phyloP scores from a whole-genome alignment of 192 early-diverging fungal species.

The Obelidium mucronatum region DNA sequence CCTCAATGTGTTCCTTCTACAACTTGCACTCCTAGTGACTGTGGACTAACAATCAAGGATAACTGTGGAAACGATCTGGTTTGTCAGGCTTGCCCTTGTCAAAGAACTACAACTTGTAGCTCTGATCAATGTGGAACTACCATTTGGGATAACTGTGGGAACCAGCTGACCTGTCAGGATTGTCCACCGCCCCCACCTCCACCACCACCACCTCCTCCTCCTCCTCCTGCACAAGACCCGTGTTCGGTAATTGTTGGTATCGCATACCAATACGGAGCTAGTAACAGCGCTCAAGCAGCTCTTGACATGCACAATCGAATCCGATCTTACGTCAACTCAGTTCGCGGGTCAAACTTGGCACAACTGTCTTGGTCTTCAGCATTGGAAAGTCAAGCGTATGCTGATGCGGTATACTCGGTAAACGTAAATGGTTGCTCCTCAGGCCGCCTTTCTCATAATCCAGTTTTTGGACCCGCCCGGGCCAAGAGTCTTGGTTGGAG shows the following conservation, averaged over 20 bases:
- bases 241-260: background rate
- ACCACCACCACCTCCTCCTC: constrained; percentile 1
- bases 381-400: constrained; percentile 4
- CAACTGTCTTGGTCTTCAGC: background rate
- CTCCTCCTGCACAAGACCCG: background rate
- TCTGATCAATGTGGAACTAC: background rate
- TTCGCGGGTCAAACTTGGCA: background rate
- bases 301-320: constrained; percentile 17
- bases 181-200: background rate
- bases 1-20: background rate
- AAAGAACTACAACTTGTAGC: too few relatives aligned
- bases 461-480: constrained; percentile 3
- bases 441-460: constrained; percentile 3
- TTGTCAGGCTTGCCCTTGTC: background rate
- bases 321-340: background rate
- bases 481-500: constrained; percentile 17
- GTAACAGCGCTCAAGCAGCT: background rate
- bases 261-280: background rate
- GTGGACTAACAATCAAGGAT: background rate
- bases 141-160: background rate
- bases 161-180: background rate
- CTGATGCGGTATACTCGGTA: constrained; percentile 11
- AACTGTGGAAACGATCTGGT: background rate
- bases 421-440: background rate
- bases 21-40: background rate